A percentile compares a stretch with the other conserved stretches of the same genome.
These are phyloP conservation scores for Echinosophora koreensis DNA, from an alignment of 306 rosid species.

Conservation along the genomic window DNA sequence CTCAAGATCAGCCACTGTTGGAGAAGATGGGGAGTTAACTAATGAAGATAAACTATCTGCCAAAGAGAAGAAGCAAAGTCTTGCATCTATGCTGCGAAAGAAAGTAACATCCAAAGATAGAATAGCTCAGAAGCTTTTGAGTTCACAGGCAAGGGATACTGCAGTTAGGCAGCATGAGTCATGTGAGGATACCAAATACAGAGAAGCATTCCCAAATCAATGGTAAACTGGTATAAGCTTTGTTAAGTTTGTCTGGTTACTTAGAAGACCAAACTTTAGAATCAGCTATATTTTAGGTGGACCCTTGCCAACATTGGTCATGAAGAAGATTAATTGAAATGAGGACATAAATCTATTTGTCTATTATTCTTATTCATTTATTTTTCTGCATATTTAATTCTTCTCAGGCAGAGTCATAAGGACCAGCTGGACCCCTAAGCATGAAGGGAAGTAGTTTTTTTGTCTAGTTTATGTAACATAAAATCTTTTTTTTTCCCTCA, in stretches of 20 bases:
- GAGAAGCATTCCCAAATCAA: constrained; percentile 86
- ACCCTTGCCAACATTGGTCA: constrained; percentile 15
- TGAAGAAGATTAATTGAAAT: constrained; percentile 32
- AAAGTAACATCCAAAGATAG: constrained; percentile 82
- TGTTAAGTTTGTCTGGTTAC: constrained; percentile 27
- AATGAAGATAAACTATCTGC: constrained; percentile 38
- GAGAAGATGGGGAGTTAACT: constrained; percentile 58
- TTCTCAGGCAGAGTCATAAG: constrained; percentile 30
- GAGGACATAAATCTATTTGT: neutral
- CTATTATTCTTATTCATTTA: constrained; percentile 9
- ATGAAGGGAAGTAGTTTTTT: constrained; percentile 33
- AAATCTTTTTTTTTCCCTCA: neutral
- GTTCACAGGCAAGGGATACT: constrained; percentile 56
- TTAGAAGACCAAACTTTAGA: constrained; percentile 37
- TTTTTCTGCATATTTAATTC: constrained; percentile 20
- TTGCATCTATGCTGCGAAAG: constrained; percentile 86
- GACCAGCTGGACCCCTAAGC: constrained; percentile 20
- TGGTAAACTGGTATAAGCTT: constrained; percentile 53
- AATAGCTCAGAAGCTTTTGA: constrained; percentile 70
- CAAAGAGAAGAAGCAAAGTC: constrained; percentile 67
- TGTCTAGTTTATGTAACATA: constrained; percentile 21
- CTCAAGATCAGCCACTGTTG: constrained; percentile 67
- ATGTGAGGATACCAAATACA: constrained; percentile 62
- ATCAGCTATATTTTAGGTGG: constrained; percentile 36
- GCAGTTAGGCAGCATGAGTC: constrained; percentile 58